A percentile compares a stretch with the other conserved stretches of the same genome.
Evolutionary conservation across 2,329 filamentous ascomycete species (phyloP).

Genomic region (Stylonectria norvegica): DNA sequence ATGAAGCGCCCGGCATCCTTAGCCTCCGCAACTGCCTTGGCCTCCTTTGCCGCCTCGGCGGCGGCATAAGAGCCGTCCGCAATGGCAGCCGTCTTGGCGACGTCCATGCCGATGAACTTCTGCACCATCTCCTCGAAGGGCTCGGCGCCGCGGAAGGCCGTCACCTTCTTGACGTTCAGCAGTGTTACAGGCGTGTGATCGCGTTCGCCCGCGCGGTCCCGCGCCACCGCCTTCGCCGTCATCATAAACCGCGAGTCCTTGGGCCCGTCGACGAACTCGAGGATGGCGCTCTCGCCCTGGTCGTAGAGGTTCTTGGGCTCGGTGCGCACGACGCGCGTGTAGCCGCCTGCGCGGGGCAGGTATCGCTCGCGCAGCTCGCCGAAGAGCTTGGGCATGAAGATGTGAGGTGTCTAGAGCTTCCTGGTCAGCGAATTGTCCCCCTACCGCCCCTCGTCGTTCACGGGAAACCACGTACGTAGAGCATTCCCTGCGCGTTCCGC

Average conservation of each 20-base stretch:
- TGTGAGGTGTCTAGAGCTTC: slow-evolving; percentile 58
- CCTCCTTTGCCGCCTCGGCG: slow-evolving; percentile 9
- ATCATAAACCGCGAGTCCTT: slow-evolving; percentile 92
- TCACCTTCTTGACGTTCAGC: slow-evolving; percentile 81
- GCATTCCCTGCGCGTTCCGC: slow-evolving; percentile 71
- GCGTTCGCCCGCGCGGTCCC: slow-evolving; percentile 53
- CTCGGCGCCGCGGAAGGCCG: slow-evolving; percentile 67
- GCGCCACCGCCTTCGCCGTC: slow-evolving; percentile 80
- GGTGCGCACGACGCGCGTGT: slow-evolving; percentile 89
- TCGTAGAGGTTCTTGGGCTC: slow-evolving; percentile 81
- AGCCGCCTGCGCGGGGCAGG: slow-evolving; percentile 75
- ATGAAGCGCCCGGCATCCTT: no score
- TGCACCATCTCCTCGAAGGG: slow-evolving; percentile 65
- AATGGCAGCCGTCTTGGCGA: no score
- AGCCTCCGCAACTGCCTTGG: slow-evolving; percentile 12
- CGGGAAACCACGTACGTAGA: slow-evolving; percentile 65
- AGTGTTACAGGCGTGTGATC: slow-evolving; percentile 67
- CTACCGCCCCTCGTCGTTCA: slow-evolving; percentile 6
- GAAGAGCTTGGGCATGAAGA: slow-evolving; percentile 82
- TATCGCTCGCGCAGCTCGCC: slow-evolving; percentile 79
- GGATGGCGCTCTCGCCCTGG: slow-evolving; percentile 83
- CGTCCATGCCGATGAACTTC: slow-evolving; percentile 33
- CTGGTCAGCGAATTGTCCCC: slow-evolving; percentile 10
- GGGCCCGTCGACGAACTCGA: slow-evolving; percentile 92
- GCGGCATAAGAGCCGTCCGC: no score